phyloP scores from a whole-genome alignment of 116 monocot genomes.

The Zostera marina region DNA sequence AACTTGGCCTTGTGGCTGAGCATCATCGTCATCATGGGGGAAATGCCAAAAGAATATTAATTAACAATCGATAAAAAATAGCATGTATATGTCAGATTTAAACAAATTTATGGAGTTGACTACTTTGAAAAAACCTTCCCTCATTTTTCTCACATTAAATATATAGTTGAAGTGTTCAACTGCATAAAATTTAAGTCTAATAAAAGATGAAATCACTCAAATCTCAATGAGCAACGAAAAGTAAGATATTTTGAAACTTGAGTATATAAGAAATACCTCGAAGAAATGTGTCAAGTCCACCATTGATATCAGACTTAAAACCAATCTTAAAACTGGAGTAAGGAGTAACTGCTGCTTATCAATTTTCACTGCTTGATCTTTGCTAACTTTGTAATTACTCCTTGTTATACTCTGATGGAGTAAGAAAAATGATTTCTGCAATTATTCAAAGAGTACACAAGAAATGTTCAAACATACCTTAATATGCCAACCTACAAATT shows the following conservation, averaged over 20 bases:
- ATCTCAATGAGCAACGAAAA: not conserved
- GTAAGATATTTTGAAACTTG: not conserved
- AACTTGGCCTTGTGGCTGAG: too few species aligned
- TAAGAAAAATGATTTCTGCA: slow-evolving; percentile 2
- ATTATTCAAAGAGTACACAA: not conserved
- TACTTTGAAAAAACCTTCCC: too few species aligned
- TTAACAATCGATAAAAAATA: too few species aligned
- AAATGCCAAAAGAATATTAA: too few species aligned
- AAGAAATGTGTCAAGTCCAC: slow-evolving; percentile 59
- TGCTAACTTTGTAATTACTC: slow-evolving; percentile 7
- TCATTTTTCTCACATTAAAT: too few species aligned
- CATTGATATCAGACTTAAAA: slow-evolving; percentile 62
- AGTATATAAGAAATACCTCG: slow-evolving; percentile 29
- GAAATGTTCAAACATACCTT: slow-evolving; percentile 27
- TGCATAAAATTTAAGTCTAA: not conserved
- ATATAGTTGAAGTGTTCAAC: not conserved
- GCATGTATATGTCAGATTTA: too few species aligned
- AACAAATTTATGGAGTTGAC: too few species aligned
- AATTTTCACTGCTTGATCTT: slow-evolving; percentile 19
- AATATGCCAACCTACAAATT: slow-evolving; percentile 19
- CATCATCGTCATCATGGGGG: too few species aligned
- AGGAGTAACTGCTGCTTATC: slow-evolving; percentile 38
- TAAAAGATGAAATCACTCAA: not conserved
- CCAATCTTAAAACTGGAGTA: slow-evolving; percentile 67
- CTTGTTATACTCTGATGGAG: slow-evolving; percentile 7